A percentile compares a stretch with the other conserved stretches of the same genome.
These are phyloP conservation scores for Litsea cubeba DNA, from an alignment of 164 flowering plant species.

Conservation along the genomic window DNA sequence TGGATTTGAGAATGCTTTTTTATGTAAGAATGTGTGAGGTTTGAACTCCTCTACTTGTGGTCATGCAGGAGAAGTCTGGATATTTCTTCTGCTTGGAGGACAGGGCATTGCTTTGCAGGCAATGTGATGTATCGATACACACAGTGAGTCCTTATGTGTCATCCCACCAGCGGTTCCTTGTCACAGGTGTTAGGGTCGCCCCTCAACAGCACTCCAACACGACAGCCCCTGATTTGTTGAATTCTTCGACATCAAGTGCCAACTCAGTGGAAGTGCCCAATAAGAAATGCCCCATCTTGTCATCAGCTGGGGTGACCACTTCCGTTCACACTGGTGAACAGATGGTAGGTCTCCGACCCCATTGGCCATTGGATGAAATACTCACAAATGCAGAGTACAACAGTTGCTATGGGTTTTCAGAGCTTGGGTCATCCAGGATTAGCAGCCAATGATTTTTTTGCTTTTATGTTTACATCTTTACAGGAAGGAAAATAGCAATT, in stretches of 20 bases:
- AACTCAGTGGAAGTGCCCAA: neutral
- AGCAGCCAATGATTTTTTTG: slow-evolving; percentile 1
- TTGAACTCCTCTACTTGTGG: neutral
- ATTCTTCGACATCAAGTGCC: slow-evolving; percentile 1
- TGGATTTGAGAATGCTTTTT: neutral
- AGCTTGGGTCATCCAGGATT: slow-evolving; percentile 3
- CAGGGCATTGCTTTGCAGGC: slow-evolving; percentile 27
- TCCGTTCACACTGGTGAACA: neutral
- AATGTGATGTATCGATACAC: slow-evolving; percentile 32
- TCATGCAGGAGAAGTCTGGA: slow-evolving; percentile 26
- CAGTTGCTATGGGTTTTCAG: slow-evolving; percentile 3
- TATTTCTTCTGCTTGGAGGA: slow-evolving; percentile 38
- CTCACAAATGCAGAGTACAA: neutral
- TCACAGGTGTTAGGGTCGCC: slow-evolving; percentile 28
- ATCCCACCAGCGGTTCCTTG: slow-evolving; percentile 33
- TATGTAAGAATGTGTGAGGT: neutral
- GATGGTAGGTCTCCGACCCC: neutral
- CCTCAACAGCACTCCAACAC: slow-evolving; percentile 14
- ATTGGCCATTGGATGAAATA: slow-evolving; percentile 15
- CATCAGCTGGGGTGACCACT: neutral
- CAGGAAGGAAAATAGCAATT: neutral
- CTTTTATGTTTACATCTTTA: neutral
- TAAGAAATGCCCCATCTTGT: neutral
- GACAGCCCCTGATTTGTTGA: neutral
- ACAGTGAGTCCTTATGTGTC: slow-evolving; percentile 14